phyloP scores from a whole-genome alignment of 352 stramenopile genomes.

The Phytophthora citricola region DNA sequence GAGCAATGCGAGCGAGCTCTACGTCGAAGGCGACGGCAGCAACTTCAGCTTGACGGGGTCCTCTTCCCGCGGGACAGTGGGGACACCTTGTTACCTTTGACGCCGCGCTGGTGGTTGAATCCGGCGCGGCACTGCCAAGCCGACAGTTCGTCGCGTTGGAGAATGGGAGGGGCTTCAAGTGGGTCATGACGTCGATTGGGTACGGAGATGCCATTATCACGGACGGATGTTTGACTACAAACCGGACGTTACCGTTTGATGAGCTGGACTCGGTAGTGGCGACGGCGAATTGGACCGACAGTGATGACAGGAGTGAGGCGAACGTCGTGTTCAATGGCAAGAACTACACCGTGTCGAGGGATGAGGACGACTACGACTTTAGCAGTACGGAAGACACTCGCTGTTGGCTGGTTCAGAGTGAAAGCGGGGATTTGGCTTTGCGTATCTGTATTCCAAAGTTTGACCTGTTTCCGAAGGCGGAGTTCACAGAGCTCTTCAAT shows the following conservation, averaged over 20 bases:
- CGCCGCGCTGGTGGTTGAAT: conserved; percentile 20
- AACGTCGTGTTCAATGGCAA: conserved; percentile 17
- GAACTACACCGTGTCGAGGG: conserved; percentile 26
- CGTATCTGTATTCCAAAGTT: conserved; percentile 12
- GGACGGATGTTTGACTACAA: conserved; percentile 24
- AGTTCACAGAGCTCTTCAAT: too few relatives aligned
- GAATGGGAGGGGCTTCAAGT: conserved; percentile 38
- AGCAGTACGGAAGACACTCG: background rate
- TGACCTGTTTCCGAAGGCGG: too few relatives aligned
- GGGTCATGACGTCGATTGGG: conserved; percentile 21
- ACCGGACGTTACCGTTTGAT: conserved; percentile 4
- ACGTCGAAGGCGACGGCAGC: conserved; percentile 24
- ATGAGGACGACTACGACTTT: conserved; percentile 4
- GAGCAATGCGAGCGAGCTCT: conserved; percentile 25
- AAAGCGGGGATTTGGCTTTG: conserved; percentile 16
- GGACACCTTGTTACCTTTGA: conserved; percentile 20
- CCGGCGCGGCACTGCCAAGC: conserved; percentile 6
- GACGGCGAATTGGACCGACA: conserved; percentile 28
- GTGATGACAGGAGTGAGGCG: conserved; percentile 14
- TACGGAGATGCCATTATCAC: conserved; percentile 26
- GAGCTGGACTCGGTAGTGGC: conserved; percentile 18
- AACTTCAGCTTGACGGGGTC: conserved; percentile 25
- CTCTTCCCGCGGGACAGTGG: conserved; percentile 28
- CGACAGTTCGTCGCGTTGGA: conserved; percentile 26
- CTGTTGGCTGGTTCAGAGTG: conserved; percentile 35